Conservation (phyloP, 1,284 basidiomycete genomes). For the Erythrobasidium hasegawianum region DNA sequence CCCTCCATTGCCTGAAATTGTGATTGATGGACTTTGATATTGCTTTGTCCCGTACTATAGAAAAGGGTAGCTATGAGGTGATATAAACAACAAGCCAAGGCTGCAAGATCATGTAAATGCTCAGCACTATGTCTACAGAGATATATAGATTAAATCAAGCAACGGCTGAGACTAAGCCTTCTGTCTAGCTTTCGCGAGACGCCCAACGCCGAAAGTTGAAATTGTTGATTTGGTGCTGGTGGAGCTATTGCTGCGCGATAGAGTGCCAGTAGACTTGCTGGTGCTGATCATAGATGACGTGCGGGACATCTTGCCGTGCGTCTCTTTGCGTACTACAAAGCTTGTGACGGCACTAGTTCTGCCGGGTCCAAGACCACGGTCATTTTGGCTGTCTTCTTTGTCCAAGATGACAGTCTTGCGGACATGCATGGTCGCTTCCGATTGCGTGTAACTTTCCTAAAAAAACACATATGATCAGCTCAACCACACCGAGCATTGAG, state of each 20-base stretch:
- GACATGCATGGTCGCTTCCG: neutral
- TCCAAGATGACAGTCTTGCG: constrained; percentile 15
- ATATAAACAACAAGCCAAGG: too few species aligned
- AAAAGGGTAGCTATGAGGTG: too few species aligned
- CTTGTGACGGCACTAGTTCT: constrained; percentile 30
- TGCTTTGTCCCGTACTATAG: too few species aligned
- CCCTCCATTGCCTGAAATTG: too few species aligned
- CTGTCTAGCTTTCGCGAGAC: constrained; percentile 1
- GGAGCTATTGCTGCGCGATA: neutral
- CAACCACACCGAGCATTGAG: too few species aligned
- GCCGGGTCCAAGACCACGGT: constrained; percentile 24
- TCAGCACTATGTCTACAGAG: too few species aligned
- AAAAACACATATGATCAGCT: neutral
- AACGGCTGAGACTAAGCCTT: neutral
- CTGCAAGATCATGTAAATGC: too few species aligned
- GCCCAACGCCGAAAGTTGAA: neutral
- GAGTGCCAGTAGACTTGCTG: neutral
- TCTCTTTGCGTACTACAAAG: constrained; percentile 14
- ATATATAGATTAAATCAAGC: too few species aligned
- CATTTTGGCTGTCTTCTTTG: constrained; percentile 30
- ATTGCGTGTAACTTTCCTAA: neutral
- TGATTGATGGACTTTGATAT: too few species aligned
- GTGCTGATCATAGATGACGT: neutral
- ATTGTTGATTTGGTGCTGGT: neutral
- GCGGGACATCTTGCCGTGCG: too few species aligned